Conservation (phyloP, 1,139 yeast genomes). For the Groenewaldozyma sp. region DNA sequence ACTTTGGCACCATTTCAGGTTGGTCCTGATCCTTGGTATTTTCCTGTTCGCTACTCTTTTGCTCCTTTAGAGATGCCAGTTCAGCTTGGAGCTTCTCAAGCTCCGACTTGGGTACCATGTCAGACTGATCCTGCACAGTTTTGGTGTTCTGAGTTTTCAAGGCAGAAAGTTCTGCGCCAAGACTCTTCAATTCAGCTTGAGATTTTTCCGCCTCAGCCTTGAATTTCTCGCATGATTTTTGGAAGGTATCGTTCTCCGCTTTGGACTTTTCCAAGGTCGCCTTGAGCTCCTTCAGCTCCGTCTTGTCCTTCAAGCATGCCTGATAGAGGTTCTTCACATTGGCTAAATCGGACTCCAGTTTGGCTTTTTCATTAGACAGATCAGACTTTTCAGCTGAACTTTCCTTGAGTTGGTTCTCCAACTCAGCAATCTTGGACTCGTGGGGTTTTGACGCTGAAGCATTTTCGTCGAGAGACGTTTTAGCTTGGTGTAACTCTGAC, state of each 20-base stretch:
- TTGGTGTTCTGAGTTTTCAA: constrained; percentile 2
- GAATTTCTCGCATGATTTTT: constrained; percentile 23
- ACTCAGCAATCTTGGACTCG: background rate
- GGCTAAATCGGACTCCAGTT: background rate
- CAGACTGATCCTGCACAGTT: constrained; percentile 9
- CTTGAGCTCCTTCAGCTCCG: too few relatives aligned
- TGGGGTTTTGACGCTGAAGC: too few relatives aligned
- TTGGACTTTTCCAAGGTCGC: too few relatives aligned
- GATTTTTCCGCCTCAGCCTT: constrained; percentile 65
- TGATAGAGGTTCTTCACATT: too few relatives aligned
- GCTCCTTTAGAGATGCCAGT: constrained; percentile 67
- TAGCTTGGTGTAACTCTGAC: too few relatives aligned
- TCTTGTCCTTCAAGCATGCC: too few relatives aligned
- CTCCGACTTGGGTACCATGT: constrained; percentile 48
- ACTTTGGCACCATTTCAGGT: constrained; percentile 40
- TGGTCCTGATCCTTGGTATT: constrained; percentile 2
- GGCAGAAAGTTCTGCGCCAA: constrained; percentile 54
- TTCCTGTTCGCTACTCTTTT: constrained; percentile 32
- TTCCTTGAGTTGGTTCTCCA: background rate
- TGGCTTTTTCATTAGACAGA: background rate
- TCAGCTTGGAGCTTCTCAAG: constrained; percentile 69
- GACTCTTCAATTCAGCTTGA: constrained; percentile 61
- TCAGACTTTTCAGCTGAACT: too few relatives aligned
- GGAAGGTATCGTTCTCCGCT: too few relatives aligned
- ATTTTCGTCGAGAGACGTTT: too few relatives aligned